Percentiles rank a stretch among this genome's conserved stretches.
Evolutionary conservation across 2,329 filamentous ascomycete genomes (phyloP).

Genomic region (Fulvia fulva): DNA sequence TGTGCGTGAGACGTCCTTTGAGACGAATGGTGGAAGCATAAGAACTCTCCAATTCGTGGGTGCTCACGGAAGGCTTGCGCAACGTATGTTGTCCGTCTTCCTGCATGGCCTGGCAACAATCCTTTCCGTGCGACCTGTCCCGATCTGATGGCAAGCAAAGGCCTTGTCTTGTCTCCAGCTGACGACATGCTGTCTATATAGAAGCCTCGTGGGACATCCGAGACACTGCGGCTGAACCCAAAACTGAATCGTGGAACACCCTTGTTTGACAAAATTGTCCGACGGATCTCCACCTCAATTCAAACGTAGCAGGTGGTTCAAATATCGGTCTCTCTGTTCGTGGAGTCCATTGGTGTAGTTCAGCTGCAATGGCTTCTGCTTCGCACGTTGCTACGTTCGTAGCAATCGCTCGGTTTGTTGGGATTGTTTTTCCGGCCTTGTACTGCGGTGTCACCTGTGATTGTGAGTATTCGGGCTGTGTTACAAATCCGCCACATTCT

Average conservation of each 20-base stretch:
- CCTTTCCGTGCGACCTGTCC: too few species aligned
- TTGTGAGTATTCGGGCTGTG: constrained; percentile 16
- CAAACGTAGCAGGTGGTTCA: too few species aligned
- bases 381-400: background rate
- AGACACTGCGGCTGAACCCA: background rate
- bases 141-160: too few species aligned
- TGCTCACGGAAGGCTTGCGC: background rate
- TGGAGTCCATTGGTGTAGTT: background rate
- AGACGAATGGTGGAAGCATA: background rate
- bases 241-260: background rate
- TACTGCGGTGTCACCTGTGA: constrained; percentile 24
- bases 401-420: constrained; percentile 17
- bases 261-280: background rate
- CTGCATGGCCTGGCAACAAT: background rate
- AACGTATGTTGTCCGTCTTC: background rate
- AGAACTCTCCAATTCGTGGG: background rate
- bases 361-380: background rate
- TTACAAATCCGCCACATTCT: background rate
- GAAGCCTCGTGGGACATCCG: background rate
- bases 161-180: background rate
- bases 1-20: background rate
- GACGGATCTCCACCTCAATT: background rate
- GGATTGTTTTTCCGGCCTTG: constrained; percentile 23
- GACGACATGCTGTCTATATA: background rate
- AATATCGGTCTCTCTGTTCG: too few species aligned